Percentiles rank a stretch among this genome's conserved stretches.
These are phyloP conservation scores for Agaricus subrufescens DNA, from an alignment of 768 basidiomycete species.

Conservation along the genomic window DNA sequence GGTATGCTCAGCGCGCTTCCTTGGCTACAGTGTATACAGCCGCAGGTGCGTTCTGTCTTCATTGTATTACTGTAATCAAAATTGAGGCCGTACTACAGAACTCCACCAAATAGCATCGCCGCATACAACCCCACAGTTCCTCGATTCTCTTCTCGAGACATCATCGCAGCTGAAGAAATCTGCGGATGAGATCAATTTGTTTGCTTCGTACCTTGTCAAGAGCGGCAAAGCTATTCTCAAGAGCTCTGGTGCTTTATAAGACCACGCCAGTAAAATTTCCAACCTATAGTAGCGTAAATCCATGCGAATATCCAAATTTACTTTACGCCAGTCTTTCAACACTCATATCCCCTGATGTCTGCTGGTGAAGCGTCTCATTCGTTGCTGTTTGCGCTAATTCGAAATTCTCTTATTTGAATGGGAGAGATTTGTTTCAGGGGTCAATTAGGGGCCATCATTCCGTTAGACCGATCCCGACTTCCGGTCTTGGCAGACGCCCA, in stretches of 20 bases:
- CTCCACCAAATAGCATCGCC: slow-evolving; percentile 82
- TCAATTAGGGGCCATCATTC: too few species aligned
- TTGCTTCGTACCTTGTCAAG: slow-evolving; percentile 54
- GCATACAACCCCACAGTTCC: slow-evolving; percentile 56
- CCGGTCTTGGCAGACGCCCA: too few species aligned
- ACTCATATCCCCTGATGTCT: too few species aligned
- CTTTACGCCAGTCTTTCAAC: too few species aligned
- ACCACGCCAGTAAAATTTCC: too few species aligned
- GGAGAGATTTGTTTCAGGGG: too few species aligned
- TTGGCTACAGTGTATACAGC: slow-evolving; percentile 66
- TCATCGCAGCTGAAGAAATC: slow-evolving; percentile 40
- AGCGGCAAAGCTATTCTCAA: slow-evolving; percentile 73
- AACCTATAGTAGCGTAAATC: background rate
- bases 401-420: too few species aligned
- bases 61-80: background rate
- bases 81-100: slow-evolving; percentile 34
- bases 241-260: slow-evolving; percentile 47
- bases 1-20: slow-evolving; percentile 68
- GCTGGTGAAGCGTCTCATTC: too few species aligned
- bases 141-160: slow-evolving; percentile 56
- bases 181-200: slow-evolving; percentile 49
- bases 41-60: slow-evolving; percentile 39
- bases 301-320: too few species aligned
- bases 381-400: too few species aligned
- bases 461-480: too few species aligned